Base-by-base conservation (phyloP, 129 eudicot genomes). In the Flaveria bidentis region DNA sequence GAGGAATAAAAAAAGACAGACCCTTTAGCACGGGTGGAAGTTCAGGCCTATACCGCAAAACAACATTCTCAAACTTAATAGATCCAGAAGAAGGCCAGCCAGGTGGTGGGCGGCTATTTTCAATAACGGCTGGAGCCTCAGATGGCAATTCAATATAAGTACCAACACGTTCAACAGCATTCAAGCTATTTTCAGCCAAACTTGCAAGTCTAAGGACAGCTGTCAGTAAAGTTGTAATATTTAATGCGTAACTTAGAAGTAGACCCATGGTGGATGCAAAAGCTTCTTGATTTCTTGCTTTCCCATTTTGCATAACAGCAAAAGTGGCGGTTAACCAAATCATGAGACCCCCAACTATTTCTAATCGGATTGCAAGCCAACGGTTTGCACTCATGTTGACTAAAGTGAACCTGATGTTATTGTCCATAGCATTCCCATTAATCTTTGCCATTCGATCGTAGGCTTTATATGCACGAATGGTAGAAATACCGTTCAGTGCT, bases 261-360 rank as follows among this genome's bases (percentile, higher is more conserved):
- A 94, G 73, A 71, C 98, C 98, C 98, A 91, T 90, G 49, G 98
- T 84, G 63, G 98, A 85, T 69, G 98, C 98, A 85, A 94, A 90
- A 18, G 97, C 98, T 56, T 81, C 87, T 76, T 94, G 96, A 55
- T 94, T 89, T 76, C 82, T 91, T 53, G 93, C 92, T 71, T 88
- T 87, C n/a, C 89, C 87, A 44, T 91, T 91, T 75, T 91, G 97
- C 94, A 95, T 83, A 12, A 95, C 97, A 23, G 99, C 97, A 76
- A 95, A 95, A 11, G 99, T 89, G 67, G 99, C 97, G 2, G 96
- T 93, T 18, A 93, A 61, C 98, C 98, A 93, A 39, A 94, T 94
- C 97, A 94, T 94, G 84, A 94, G 76, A 18, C 98, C 98, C 15
- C 98, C 98, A 9, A 94, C 73, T 26, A 88, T 87, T 83, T 94